These are phyloP conservation scores for Bondarzewia mesenterica DNA, from an alignment of 1,284 basidiomycete species.

Conservation along the genomic window DNA sequence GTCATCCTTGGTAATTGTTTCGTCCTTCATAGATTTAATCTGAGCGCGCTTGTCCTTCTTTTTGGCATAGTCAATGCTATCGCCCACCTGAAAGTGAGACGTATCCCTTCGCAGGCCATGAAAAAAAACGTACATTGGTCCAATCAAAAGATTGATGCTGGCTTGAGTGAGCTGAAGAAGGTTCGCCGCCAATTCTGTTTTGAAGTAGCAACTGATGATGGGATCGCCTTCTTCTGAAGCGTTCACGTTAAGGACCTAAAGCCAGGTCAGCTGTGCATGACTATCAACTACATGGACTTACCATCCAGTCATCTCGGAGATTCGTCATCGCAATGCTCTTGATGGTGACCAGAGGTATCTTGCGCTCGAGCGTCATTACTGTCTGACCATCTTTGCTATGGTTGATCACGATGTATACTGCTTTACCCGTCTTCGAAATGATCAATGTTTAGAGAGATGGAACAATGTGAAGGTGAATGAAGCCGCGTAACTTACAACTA, in stretches of 20 bases:
- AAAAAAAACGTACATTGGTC: constrained; percentile 56
- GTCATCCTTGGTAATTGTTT: constrained; percentile 76
- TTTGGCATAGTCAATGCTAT: constrained; percentile 83
- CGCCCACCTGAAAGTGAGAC: constrained; percentile 10
- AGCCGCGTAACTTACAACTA: constrained; percentile 72
- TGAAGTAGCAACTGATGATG: constrained; percentile 86
- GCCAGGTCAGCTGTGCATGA: neutral
- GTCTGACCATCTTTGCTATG: constrained; percentile 62
- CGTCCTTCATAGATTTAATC: constrained; percentile 89
- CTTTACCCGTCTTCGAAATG: constrained; percentile 71
- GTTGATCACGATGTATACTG: constrained; percentile 77
- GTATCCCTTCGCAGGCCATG: neutral
- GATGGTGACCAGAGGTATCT: constrained; percentile 85
- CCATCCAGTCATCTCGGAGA: constrained; percentile 93
- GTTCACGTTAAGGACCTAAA: constrained; percentile 64
- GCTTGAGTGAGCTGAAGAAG: constrained; percentile 79
- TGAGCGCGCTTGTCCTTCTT: constrained; percentile 94
- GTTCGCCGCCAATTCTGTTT: constrained; percentile 88
- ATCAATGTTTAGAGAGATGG: neutral
- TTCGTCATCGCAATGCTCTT: constrained; percentile 81
- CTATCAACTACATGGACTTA: constrained; percentile 21
- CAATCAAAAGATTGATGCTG: constrained; percentile 67
- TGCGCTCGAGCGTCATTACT: constrained; percentile 71
- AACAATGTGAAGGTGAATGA: neutral
- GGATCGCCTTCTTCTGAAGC: constrained; percentile 93